These are phyloP conservation scores for Phytopythium mirpurense DNA, from an alignment of 352 stramenopile species.

Conservation along the genomic window DNA sequence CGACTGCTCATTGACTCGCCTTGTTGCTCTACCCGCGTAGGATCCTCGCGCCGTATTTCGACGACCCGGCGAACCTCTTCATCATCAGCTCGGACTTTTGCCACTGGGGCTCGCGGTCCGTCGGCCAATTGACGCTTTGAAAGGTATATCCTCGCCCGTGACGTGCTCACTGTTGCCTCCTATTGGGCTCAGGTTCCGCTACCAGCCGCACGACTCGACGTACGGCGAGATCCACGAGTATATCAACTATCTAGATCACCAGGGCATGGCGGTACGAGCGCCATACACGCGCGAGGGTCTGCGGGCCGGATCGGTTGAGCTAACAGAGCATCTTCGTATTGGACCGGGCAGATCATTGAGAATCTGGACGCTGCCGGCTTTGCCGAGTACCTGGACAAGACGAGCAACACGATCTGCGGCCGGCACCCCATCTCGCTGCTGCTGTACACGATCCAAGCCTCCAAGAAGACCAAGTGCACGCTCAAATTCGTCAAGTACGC, in stretches of 20 bases:
- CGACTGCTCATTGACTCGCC: no score
- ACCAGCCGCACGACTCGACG: constrained; percentile 80
- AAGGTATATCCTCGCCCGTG: background rate
- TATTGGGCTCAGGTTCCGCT: constrained; percentile 68
- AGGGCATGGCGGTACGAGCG: constrained; percentile 75
- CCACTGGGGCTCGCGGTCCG: constrained; percentile 90
- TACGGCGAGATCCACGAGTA: constrained; percentile 92
- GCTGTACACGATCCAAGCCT: constrained; percentile 54
- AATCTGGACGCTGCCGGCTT: constrained; percentile 89
- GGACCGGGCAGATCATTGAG: constrained; percentile 92
- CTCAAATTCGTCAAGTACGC: constrained; percentile 93
- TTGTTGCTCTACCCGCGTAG: constrained; percentile 18
- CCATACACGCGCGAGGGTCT: no score
- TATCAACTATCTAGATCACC: constrained; percentile 94
- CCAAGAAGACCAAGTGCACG: constrained; percentile 49
- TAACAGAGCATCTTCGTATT: no score
- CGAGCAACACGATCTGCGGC: constrained; percentile 97
- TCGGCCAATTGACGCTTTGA: background rate
- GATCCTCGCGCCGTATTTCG: constrained; percentile 91
- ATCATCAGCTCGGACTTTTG: constrained; percentile 98
- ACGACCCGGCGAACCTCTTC: constrained; percentile 90
- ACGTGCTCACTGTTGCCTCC: background rate
- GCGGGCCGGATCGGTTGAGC: background rate
- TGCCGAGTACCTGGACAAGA: constrained; percentile 92
- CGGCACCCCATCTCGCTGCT: constrained; percentile 92